Evolutionary conservation across 805 yeast genomes (phyloP).

Genomic region (Yarrowia sp.): DNA sequence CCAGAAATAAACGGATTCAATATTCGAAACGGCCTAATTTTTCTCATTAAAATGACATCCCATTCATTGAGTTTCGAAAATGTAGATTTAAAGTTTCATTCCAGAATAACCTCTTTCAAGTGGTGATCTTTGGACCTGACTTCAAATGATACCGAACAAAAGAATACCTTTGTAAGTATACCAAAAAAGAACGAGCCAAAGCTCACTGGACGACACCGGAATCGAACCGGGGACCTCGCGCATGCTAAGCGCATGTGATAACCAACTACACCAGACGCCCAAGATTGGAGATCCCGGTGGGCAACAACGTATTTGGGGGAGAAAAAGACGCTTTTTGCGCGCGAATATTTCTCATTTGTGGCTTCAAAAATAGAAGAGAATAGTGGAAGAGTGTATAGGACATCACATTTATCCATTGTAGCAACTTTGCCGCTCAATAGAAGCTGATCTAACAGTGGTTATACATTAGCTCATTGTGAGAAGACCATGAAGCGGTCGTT

Average conservation of each 20-base stretch:
- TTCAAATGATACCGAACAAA: neutral
- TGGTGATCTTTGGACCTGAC: neutral
- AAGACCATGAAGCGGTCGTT: too few relatives aligned
- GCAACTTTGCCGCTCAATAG: too few relatives aligned
- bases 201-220: conserved; percentile 14
- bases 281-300: neutral
- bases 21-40: too few relatives aligned
- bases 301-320: neutral
- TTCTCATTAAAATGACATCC: too few relatives aligned
- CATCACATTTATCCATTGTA: too few relatives aligned
- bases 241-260: conserved; percentile 27
- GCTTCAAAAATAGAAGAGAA: too few relatives aligned
- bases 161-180: too few relatives aligned
- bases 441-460: too few relatives aligned
- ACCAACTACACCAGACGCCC: conserved; percentile 29
- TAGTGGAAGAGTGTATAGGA: too few relatives aligned
- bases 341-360: neutral
- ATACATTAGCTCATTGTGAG: too few relatives aligned
- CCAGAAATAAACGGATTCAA: too few relatives aligned
- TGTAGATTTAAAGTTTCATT: neutral
- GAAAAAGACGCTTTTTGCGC: neutral
- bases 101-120: neutral
- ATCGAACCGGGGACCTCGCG: conserved; percentile 27
- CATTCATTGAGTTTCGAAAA: neutral
- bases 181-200: neutral